Conservation (phyloP, 306 rosid genomes). For the Geum urbanum region DNA sequence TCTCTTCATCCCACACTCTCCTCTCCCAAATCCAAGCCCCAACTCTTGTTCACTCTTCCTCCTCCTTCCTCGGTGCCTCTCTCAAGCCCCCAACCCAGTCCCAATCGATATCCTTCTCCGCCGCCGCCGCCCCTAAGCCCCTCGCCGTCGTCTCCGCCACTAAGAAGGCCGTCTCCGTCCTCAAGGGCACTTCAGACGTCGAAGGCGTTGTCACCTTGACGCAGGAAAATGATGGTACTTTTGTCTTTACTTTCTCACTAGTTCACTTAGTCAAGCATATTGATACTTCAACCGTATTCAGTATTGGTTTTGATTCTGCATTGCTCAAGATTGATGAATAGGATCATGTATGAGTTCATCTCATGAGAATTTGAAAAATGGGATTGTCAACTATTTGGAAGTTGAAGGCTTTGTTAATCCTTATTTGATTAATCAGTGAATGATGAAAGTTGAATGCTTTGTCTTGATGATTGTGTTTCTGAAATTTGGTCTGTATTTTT, state of each 20-base stretch:
- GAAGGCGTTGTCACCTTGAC: conserved; percentile 60
- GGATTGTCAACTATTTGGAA: background rate
- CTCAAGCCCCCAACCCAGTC: conserved; percentile 41
- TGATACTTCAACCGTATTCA: too few species aligned
- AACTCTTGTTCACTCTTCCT: conserved; percentile 38
- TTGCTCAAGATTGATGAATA: background rate
- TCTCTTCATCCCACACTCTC: conserved; percentile 22
- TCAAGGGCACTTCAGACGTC: conserved; percentile 57
- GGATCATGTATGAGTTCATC: background rate
- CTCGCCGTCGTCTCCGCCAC: conserved; percentile 48
- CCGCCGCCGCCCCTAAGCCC: conserved; percentile 43
- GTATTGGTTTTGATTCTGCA: background rate
- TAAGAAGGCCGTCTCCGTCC: conserved; percentile 70
- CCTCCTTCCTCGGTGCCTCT: conserved; percentile 58
- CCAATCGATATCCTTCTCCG: conserved; percentile 28
- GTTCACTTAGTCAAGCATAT: too few species aligned
- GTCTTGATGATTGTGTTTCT: background rate
- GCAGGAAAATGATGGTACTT: conserved; percentile 53
- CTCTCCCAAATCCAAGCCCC: conserved; percentile 30
- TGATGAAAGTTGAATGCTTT: background rate
- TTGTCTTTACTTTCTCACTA: background rate
- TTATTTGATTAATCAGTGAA: background rate
- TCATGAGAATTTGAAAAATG: background rate
- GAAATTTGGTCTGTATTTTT: background rate
- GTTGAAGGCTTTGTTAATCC: background rate